A percentile compares a stretch with the other conserved stretches of the same genome.
These are phyloP conservation scores for Candida orba DNA, from an alignment of 805 yeast species.

Conservation along the genomic window DNA sequence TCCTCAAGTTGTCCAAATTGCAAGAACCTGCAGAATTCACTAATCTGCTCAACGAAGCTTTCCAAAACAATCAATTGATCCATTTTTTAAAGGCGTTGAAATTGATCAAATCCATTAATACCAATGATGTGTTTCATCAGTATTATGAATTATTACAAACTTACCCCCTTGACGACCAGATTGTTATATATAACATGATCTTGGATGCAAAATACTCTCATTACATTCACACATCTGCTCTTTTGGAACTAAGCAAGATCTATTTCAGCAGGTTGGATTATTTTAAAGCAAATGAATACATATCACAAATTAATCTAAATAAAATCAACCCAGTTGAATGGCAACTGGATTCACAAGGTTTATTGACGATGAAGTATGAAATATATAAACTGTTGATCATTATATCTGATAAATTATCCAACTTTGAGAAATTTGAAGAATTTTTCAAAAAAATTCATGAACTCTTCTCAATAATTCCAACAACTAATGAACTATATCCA, in stretches of 20 bases:
- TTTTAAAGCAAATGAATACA: conserved; percentile 1
- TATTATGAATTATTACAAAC: neutral
- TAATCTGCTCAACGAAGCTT: neutral
- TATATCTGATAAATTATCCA: neutral
- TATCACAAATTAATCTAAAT: conserved; percentile 4
- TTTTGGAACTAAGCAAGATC: neutral
- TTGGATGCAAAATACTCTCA: conserved; percentile 6
- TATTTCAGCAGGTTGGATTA: neutral
- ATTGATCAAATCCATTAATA: conserved; percentile 3
- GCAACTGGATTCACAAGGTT: conserved; percentile 1
- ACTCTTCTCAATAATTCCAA: neutral
- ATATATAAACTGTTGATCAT: conserved; percentile 1
- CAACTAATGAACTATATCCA: neutral
- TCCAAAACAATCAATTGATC: neutral
- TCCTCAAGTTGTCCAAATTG: neutral
- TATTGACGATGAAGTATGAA: conserved; percentile 1
- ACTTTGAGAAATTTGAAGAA: conserved; percentile 5
- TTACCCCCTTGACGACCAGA: neutral
- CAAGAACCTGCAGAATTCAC: neutral
- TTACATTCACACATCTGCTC: conserved; percentile 1
- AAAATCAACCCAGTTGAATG: conserved; percentile 9
- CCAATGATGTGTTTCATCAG: conserved; percentile 5
- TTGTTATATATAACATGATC: neutral
- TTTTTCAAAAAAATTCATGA: conserved; percentile 5
- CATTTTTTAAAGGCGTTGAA: conserved; percentile 5